phyloP scores from a whole-genome alignment of 768 basidiomycete genomes.

The Calocybe gangraenosa region DNA sequence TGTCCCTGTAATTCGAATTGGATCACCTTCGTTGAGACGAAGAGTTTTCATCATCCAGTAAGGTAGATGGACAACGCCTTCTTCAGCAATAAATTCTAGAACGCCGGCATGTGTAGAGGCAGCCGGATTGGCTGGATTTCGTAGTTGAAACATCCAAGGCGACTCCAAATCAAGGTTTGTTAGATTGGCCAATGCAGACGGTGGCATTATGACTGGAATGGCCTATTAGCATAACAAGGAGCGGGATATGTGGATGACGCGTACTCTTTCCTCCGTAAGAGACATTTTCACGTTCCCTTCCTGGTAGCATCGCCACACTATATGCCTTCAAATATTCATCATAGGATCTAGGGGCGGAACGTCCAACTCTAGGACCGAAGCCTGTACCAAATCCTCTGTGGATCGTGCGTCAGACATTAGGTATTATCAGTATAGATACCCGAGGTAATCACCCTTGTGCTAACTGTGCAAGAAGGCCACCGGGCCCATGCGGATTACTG shows the following conservation, averaged over 20 bases:
- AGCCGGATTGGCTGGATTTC: conserved; percentile 82
- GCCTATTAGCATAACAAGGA: conserved; percentile 8
- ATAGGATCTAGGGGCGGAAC: conserved; percentile 68
- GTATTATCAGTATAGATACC: conserved; percentile 13
- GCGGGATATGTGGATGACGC: conserved; percentile 18
- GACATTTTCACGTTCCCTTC: conserved; percentile 82
- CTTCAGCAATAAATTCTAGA: conserved; percentile 97
- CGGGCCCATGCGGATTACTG: conserved; percentile 49
- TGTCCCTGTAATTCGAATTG: conserved; percentile 87
- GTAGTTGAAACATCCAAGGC: conserved; percentile 96
- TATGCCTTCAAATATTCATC: conserved; percentile 94
- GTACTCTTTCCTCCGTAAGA: conserved; percentile 97
- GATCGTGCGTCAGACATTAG: conserved; percentile 2
- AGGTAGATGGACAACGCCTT: conserved; percentile 92
- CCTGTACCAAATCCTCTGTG: conserved; percentile 52
- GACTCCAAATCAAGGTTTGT: conserved; percentile 83
- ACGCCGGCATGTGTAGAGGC: conserved; percentile 95
- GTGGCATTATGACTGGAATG: conserved; percentile 89
- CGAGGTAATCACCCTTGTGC: conserved; percentile 41
- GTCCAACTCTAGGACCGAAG: conserved; percentile 40
- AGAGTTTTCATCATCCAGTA: conserved; percentile 99
- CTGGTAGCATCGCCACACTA: conserved; percentile 90
- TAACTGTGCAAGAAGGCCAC: conserved; percentile 60
- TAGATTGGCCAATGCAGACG: conserved; percentile 86
- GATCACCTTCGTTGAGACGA: conserved; percentile 89